Evolutionary conservation across 352 stramenopile genomes (phyloP), one percentile per base, ranked within the genome.

Genomic region (Pythium biforme): DNA sequence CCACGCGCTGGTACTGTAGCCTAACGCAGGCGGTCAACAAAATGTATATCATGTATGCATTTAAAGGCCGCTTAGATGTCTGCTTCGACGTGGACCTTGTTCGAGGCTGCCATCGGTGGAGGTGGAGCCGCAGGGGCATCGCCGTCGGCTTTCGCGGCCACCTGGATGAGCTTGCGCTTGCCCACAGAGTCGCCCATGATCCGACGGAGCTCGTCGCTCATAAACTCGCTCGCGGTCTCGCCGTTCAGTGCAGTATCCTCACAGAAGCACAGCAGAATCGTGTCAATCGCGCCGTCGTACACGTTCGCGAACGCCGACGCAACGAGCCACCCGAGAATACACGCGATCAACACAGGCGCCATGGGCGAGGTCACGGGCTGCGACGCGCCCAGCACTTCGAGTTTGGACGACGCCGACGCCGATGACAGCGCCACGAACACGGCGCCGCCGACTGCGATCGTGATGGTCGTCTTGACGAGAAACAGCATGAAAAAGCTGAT

Each of bases 191-290:
- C 37, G 26, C 79, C 78, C 79, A 91, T 88, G 55, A 88, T 88
- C 11, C 63, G 59, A 2, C 68, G 73, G 5, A 94, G 76, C 33
- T 92, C 81, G 9, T 83, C 68, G 65, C 79, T 93, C 85, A 96
- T 96, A 62, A 86, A 94, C 41, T 82, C 79, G 20, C 84, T 91
- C 6, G 76, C 68, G 9, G 37, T 68, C 12, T 87, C 79, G 6
- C 76, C 74, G 50, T 94, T 88, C 14, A 86, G 54, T 23, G 79
- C 72, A 6, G 75, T 83, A 69, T 99, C 96, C 14, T 97, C 95
- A 50, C 98, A 96, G 58, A 99, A 99, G 71, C 95, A 99, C 47
- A 99, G 81, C 45, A 99, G 74, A 19, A 99, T 97, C 10, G 94
- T 98, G 56, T 96, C 88, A 55, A 99, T 98, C 15, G 86, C 86